Conservation (phyloP, 176 grass and related monocot species). For the Echinochloa phyllopogon region DNA sequence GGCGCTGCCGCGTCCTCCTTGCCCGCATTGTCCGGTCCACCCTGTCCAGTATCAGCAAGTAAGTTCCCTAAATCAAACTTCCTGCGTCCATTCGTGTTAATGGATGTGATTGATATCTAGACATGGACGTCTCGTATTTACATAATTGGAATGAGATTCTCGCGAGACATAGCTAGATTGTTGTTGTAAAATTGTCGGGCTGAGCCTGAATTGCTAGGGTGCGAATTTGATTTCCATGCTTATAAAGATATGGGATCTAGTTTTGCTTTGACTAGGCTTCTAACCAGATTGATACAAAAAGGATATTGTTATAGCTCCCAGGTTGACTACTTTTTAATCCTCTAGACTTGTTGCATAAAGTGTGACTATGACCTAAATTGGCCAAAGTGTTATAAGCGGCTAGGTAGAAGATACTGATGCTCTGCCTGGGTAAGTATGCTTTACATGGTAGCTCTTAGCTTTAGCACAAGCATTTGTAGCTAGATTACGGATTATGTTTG, state of each 20-base stretch:
- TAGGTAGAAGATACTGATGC: neutral
- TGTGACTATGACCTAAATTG: neutral
- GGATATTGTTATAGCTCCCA: neutral
- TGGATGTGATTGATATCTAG: neutral
- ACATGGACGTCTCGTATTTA: neutral
- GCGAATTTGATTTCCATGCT: neutral
- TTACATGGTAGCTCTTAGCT: neutral
- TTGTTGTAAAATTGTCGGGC: neutral
- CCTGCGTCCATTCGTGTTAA: neutral
- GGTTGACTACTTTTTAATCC: neutral
- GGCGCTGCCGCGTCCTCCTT: neutral
- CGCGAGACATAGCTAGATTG: neutral
- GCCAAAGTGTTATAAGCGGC: neutral
- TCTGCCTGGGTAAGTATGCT: neutral
- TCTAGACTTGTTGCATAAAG: neutral
- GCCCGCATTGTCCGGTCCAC: conserved; percentile 8
- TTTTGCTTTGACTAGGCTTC: neutral
- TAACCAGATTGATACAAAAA: neutral
- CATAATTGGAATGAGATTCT: neutral
- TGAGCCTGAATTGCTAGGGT: neutral
- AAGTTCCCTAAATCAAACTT: conserved; percentile 31
- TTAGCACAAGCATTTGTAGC: neutral
- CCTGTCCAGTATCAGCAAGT: conserved; percentile 36
- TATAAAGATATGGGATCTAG: neutral
- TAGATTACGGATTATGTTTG: neutral